Conservation (phyloP, 257 asterid genomes). For the Capsicum chinense region DNA sequence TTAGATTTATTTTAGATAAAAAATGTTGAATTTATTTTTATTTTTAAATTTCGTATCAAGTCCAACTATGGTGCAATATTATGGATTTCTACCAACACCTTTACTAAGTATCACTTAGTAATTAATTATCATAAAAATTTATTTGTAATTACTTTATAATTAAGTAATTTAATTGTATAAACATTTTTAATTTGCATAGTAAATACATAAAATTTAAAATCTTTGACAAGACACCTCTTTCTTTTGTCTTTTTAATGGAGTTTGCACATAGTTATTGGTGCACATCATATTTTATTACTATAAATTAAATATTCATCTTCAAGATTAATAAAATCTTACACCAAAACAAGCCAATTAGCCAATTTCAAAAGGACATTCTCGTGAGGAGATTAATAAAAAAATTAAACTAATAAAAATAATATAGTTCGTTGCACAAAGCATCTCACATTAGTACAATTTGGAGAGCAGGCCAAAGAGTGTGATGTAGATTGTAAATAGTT, state of each 20-base stretch:
- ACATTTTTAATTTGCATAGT: neutral
- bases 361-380: neutral
- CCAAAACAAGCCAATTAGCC: constrained; percentile 14
- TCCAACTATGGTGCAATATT: too few relatives aligned
- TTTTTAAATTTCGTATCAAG: too few relatives aligned
- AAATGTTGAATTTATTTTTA: too few relatives aligned
- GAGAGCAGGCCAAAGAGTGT: accelerated
- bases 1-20: too few relatives aligned
- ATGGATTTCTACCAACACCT: neutral
- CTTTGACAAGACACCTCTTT: neutral
- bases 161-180: neutral
- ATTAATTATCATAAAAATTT: neutral
- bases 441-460: neutral
- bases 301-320: neutral
- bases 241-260: neutral
- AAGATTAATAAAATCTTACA: neutral
- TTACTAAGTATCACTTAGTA: neutral
- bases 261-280: neutral
- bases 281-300: neutral
- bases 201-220: neutral
- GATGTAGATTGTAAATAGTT: neutral
- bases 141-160: neutral
- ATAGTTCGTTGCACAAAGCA: neutral
- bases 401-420: neutral
- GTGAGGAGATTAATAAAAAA: neutral